phyloP scores from a whole-genome alignment of 2,329 filamentous ascomycete species.

The Colletotrichum lindemuthianum region DNA sequence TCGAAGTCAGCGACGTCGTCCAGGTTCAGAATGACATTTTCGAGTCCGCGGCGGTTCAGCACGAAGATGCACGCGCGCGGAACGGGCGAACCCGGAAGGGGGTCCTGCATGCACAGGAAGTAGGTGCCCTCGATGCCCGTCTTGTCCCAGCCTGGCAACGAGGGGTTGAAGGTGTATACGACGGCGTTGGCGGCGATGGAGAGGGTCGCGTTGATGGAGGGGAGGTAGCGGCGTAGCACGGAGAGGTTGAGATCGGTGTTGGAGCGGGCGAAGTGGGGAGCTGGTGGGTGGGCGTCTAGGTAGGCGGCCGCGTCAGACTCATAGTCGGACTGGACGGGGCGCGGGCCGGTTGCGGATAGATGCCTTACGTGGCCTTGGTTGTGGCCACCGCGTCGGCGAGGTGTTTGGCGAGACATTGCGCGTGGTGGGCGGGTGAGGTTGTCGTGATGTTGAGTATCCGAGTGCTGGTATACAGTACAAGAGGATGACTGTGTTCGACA shows the following conservation, averaged over 20 bases:
- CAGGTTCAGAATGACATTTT: conserved; percentile 77
- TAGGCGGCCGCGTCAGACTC: conserved; percentile 71
- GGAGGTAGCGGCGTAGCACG: conserved; percentile 84
- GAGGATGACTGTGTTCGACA: no score
- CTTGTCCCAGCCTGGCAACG: conserved; percentile 82
- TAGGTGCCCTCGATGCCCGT: conserved; percentile 85
- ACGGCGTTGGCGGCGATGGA: conserved; percentile 87
- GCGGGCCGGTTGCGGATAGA: conserved; percentile 49
- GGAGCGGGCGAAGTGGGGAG: conserved; percentile 69
- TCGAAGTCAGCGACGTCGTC: conserved; percentile 71
- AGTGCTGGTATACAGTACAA: no score
- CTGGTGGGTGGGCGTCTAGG: conserved; percentile 50
- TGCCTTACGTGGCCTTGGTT: conserved; percentile 53
- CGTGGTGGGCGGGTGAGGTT: not conserved
- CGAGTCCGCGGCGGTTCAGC: conserved; percentile 75
- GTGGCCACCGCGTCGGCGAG: conserved; percentile 50
- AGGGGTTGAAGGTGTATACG: conserved; percentile 80
- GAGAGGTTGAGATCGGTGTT: conserved; percentile 89
- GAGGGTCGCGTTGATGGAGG: conserved; percentile 76
- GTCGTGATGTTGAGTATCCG: no score
- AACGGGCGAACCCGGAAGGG: conserved; percentile 48
- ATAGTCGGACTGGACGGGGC: conserved; percentile 63
- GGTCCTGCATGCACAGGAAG: conserved; percentile 80
- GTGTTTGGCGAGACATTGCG: conserved; percentile 56
- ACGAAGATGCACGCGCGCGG: conserved; percentile 72